A percentile compares a stretch with the other conserved stretches of the same genome.
Evolutionary conservation across 2,329 filamentous ascomycete species (phyloP).

Genomic region (Monilinia vaccinii-corymbosi): DNA sequence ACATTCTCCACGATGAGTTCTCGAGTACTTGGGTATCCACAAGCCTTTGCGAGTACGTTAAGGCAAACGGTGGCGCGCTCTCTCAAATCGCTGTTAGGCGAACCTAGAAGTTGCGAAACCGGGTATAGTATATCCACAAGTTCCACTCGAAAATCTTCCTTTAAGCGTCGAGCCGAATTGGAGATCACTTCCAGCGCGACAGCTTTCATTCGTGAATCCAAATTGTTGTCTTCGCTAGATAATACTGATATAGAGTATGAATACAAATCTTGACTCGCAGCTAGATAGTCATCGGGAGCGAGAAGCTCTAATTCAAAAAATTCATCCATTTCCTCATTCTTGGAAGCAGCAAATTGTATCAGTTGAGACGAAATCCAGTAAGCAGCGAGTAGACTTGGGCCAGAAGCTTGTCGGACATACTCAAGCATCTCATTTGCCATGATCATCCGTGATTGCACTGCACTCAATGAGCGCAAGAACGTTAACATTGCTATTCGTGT

Average conservation of each 20-base stretch:
- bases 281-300: slow-evolving; percentile 34
- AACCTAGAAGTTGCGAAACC: slow-evolving; percentile 79
- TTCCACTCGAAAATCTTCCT: slow-evolving; percentile 66
- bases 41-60: slow-evolving; percentile 68
- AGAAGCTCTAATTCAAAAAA: slow-evolving; percentile 50
- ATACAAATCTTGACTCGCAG: slow-evolving; percentile 49
- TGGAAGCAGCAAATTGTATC: slow-evolving; percentile 46
- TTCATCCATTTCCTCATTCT: slow-evolving; percentile 49
- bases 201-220: slow-evolving; percentile 66
- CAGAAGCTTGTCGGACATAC: slow-evolving; percentile 47
- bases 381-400: slow-evolving; percentile 54
- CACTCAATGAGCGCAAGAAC: slow-evolving; percentile 47
- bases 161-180: slow-evolving; percentile 60
- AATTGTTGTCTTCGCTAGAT: slow-evolving; percentile 37
- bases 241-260: slow-evolving; percentile 57
- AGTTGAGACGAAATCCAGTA: slow-evolving; percentile 76
- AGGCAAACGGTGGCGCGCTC: slow-evolving; percentile 76
- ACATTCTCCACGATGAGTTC: slow-evolving; percentile 82
- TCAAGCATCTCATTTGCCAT: slow-evolving; percentile 59
- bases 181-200: slow-evolving; percentile 75
- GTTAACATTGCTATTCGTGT: slow-evolving; percentile 49
- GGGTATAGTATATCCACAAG: slow-evolving; percentile 89
- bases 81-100: slow-evolving; percentile 56
- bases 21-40: slow-evolving; percentile 64
- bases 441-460: slow-evolving; percentile 48